These are phyloP conservation scores for Penicillium sp. DNA, from an alignment of 2,329 filamentous ascomycete genomes.

Conservation along the genomic window DNA sequence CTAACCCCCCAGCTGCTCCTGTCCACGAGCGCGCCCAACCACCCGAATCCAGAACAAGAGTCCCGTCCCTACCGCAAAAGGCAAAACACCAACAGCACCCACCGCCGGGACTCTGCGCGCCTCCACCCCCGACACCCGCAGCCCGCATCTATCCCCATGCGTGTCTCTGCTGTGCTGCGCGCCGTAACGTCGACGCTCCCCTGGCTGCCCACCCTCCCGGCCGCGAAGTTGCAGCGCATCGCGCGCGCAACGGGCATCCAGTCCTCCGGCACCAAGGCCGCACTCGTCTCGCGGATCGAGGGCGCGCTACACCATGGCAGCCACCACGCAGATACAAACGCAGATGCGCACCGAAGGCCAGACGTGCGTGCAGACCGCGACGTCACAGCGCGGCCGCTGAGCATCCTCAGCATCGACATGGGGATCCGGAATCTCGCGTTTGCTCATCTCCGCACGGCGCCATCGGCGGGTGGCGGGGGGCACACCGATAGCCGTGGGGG, in stretches of 20 bases:
- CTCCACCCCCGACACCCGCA: too few species aligned
- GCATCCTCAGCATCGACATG: conserved; percentile 77
- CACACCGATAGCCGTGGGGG: neutral
- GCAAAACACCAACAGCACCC: too few species aligned
- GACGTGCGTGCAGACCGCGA: neutral
- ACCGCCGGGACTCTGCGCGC: too few species aligned
- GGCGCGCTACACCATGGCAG: conserved; percentile 12
- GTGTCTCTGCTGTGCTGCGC: conserved; percentile 5
- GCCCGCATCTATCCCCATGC: conserved; percentile 9
- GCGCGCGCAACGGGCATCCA: conserved; percentile 60
- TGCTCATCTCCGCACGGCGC: conserved; percentile 58
- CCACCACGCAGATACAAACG: neutral
- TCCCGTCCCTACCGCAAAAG: too few species aligned
- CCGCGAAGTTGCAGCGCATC: conserved; percentile 56
- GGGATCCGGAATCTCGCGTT: conserved; percentile 78
- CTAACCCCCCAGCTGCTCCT: too few species aligned
- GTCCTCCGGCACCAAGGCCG: conserved; percentile 58
- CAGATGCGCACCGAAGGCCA: neutral
- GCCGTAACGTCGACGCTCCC: conserved; percentile 4
- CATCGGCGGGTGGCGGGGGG: conserved; percentile 5
- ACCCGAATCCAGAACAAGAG: too few species aligned
- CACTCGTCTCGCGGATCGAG: conserved; percentile 53
- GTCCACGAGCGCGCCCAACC: too few species aligned
- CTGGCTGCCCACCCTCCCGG: conserved; percentile 48
- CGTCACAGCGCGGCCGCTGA: conserved; percentile 27